Percentiles rank a stretch among this genome's conserved stretches.
These are phyloP conservation scores for Leucoagaricus sp. DNA, from an alignment of 1,284 basidiomycete genomes.

Conservation along the genomic window DNA sequence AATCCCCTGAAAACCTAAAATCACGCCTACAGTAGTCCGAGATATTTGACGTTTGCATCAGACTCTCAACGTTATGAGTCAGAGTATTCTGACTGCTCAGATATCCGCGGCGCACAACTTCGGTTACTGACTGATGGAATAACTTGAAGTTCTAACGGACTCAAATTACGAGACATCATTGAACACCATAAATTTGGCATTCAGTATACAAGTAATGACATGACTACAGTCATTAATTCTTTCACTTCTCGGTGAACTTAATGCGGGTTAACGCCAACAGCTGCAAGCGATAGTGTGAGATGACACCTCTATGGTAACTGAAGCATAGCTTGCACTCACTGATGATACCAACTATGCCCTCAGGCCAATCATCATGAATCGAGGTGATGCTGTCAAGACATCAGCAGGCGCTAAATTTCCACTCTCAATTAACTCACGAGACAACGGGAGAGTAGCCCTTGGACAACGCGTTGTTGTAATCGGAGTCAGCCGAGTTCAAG, in stretches of 20 bases:
- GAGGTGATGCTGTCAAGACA: conserved; percentile 21
- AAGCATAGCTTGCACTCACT: conserved; percentile 11
- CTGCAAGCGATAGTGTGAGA: background rate
- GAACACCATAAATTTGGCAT: too few species aligned
- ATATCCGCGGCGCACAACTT: too few species aligned
- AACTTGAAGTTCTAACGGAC: background rate
- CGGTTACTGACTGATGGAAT: too few species aligned
- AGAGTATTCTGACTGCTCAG: too few species aligned
- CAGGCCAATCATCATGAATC: conserved; percentile 29
- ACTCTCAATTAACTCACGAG: conserved; percentile 24
- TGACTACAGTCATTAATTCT: too few species aligned
- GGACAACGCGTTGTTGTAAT: conserved; percentile 25
- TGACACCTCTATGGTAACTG: background rate
- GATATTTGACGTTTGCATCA: too few species aligned
- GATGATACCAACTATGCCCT: conserved; percentile 20
- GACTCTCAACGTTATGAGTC: too few species aligned
- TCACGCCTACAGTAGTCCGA: too few species aligned
- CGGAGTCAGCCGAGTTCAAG: conserved; percentile 32
- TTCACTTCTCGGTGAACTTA: background rate
- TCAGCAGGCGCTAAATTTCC: background rate
- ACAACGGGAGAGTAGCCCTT: conserved; percentile 33
- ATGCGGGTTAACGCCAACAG: conserved; percentile 18
- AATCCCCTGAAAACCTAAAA: too few species aligned
- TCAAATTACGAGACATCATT: too few species aligned
- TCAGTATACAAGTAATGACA: too few species aligned